phyloP scores from a whole-genome alignment of 257 asterid genomes.

The Solanum virginianum region DNA sequence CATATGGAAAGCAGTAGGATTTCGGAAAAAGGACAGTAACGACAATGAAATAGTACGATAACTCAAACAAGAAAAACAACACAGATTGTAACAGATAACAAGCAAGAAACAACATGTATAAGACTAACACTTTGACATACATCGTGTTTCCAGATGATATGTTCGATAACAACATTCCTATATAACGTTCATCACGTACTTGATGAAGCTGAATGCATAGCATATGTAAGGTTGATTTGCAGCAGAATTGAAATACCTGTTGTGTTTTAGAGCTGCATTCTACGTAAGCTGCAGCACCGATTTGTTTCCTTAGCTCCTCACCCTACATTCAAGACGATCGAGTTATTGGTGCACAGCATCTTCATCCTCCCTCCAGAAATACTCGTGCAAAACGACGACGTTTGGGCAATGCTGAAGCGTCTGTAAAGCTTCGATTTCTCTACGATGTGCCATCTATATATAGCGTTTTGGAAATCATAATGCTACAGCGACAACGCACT shows the following conservation, averaged over 20 bases:
- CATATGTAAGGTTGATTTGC: not conserved
- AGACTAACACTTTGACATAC: not conserved
- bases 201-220: not conserved
- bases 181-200: not conserved
- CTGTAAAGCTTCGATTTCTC: conserved; percentile 84
- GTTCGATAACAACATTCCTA: not conserved
- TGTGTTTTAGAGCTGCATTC: conserved; percentile 99
- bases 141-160: not conserved
- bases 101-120: not conserved
- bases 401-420: conserved; percentile 59
- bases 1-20: not conserved
- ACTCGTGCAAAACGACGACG: conserved; percentile 56
- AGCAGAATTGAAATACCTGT: conserved; percentile 35
- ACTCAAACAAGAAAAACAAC: not conserved
- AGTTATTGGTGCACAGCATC: conserved; percentile 41
- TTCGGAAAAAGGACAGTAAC: not conserved
- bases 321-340: conserved; percentile 33
- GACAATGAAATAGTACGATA: not conserved
- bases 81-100: not conserved
- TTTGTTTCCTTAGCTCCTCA: conserved; percentile 91
- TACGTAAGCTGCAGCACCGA: conserved; percentile 91
- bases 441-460: not conserved
- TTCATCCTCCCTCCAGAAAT: conserved; percentile 88
- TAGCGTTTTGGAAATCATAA: not conserved
- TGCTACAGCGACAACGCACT: conserved; percentile 20